Evolutionary conservation across 2,329 filamentous ascomycete species (phyloP), one percentile per base, ranked within the genome.

Genomic region (Chaetomium olivaceum): DNA sequence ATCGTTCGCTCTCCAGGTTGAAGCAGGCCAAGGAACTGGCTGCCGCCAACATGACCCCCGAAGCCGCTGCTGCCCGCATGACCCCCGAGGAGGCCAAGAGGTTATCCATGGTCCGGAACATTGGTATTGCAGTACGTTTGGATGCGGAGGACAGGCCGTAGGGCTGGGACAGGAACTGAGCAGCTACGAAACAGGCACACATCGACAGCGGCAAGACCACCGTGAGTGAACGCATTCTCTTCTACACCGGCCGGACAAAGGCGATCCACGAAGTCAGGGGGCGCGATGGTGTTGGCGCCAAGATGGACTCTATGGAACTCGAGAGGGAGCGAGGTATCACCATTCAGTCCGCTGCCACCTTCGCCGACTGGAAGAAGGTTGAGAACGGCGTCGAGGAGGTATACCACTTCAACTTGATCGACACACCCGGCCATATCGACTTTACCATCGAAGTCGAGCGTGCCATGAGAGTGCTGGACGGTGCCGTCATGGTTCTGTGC

Each of bases 231-330:
- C 91, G 95, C 78, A 93, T 99, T 54, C 89, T 99, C 64, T 99
- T 93, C 85, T 99, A 99, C 80, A 98, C 95, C 63, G 95, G 95
- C 71, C 90, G 95, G 76, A 97, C 97, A 80, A 96, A 96, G 77
- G 86, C 92, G 36, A 98, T 99, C 74, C 95, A 99, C 82, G 95
- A 99, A 80, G 95, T 99, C 52, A 88, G 95, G 75, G 93, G 93
- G 66, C 93, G 94, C 76, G 95, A 99, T 84, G 87, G 91, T 43
- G 93, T 97, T 50, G 95, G 95, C 70, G 95, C 95, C 67, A 99
- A 99, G 83, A 99, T 99, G 95, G 95, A 99, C 82, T 97, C 93
- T 29, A 99, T 99, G 95, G 95, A 99, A 73, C 84, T 99, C 72
- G 95, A 99, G 81, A 87, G 95, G 79, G 95, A 98, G 79, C 97